Evolutionary conservation across 2,329 filamentous ascomycete genomes (phyloP).

Genomic region (Fusarium torulosum): DNA sequence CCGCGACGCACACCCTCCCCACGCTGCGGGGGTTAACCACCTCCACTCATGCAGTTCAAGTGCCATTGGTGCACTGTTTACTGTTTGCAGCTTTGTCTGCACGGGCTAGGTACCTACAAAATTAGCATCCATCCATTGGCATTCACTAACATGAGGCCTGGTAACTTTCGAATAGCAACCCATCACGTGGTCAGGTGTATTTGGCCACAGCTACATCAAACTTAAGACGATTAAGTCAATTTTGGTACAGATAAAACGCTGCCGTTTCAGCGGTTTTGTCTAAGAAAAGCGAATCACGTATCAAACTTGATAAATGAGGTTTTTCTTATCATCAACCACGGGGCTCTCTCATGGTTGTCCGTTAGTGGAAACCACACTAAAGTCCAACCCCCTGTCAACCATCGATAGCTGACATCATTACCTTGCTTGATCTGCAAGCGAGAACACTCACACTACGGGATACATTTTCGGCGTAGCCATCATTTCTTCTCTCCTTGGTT

Average conservation of each 20-base stretch:
- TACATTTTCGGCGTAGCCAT: conserved; percentile 12
- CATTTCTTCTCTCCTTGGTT: conserved; percentile 5
- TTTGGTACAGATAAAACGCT: neutral
- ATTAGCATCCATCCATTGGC: neutral
- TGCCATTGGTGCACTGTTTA: conserved; percentile 1
- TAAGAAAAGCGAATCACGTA: neutral
- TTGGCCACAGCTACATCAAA: neutral
- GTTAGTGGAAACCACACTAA: conserved; percentile 24
- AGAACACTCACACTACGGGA: conserved; percentile 11
- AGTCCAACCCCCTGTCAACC: conserved; percentile 14
- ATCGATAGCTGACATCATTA: conserved; percentile 48
- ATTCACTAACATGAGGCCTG: neutral
- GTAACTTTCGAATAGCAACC: neutral
- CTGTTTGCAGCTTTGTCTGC: conserved; percentile 1
- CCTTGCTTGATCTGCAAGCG: conserved; percentile 28
- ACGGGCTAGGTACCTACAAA: neutral
- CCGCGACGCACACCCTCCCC: neutral
- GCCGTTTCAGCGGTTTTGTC: neutral
- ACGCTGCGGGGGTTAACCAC: neutral
- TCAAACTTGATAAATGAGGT: neutral
- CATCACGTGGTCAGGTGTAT: conserved; percentile 21
- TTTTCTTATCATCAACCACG: neutral
- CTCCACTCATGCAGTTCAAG: neutral
- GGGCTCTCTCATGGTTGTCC: conserved; percentile 1
- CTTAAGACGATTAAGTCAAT: neutral